Conservation (phyloP, 257 asterid genomes). For the Solanum gandarillasii region DNA sequence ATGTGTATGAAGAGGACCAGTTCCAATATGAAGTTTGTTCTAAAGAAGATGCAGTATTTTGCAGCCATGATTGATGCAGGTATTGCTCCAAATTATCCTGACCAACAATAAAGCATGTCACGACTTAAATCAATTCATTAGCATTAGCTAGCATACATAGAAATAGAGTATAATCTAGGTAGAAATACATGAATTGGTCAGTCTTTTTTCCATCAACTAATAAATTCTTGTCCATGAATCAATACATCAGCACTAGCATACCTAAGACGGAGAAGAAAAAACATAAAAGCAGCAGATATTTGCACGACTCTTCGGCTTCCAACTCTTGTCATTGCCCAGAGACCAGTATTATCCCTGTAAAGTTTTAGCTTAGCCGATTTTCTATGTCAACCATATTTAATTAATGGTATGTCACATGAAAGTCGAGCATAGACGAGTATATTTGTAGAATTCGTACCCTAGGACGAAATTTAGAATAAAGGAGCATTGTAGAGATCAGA, state of each 20-base stretch:
- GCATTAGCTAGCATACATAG: not conserved
- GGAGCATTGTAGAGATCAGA: not conserved
- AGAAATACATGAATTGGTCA: not conserved
- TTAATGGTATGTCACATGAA: not conserved
- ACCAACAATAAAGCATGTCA: not conserved
- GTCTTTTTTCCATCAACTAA: not conserved
- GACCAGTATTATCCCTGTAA: conserved; percentile 65
- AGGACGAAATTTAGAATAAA: not conserved
- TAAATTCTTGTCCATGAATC: conserved; percentile 25
- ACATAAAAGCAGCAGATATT: conserved; percentile 55
- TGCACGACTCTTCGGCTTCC: conserved; percentile 74
- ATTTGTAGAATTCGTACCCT: not conserved
- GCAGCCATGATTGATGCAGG: conserved; percentile 62
- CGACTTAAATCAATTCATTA: not conserved
- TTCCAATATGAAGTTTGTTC: conserved; percentile 46
- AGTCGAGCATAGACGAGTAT: not conserved
- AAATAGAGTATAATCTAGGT: not conserved
- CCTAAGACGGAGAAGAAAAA: conserved; percentile 54
- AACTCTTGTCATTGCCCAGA: conserved; percentile 50
- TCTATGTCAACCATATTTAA: not conserved
- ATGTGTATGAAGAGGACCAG: conserved; percentile 32
- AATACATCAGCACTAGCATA: not conserved
- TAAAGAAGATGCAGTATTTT: conserved; percentile 10
- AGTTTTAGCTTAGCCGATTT: conserved; percentile 8
- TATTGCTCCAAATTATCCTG: conserved; percentile 68